Conservation (phyloP, 106 monocot genomes). For the Hemerocallis citrina region DNA sequence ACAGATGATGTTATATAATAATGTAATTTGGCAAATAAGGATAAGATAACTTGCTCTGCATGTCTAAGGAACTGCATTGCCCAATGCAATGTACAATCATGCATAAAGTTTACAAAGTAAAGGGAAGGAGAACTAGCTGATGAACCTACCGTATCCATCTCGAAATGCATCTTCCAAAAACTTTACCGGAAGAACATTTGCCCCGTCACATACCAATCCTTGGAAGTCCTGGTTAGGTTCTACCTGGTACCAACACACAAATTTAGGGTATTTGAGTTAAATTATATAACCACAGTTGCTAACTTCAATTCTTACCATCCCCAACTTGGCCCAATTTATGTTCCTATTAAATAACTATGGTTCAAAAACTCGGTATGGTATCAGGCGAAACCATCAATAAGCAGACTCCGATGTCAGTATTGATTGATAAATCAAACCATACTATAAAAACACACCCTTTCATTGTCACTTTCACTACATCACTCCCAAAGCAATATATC, state of each 20-base stretch:
- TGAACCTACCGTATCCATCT: constrained; percentile 74
- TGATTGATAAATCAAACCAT: too few species aligned
- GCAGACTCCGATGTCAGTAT: too few species aligned
- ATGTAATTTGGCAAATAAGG: background rate
- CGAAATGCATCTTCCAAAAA: constrained; percentile 91
- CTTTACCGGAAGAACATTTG: constrained; percentile 86
- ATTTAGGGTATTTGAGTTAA: constrained; percentile 16
- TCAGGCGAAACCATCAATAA: too few species aligned
- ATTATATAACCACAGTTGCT: background rate
- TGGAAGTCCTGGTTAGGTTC: constrained; percentile 98
- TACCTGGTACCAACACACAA: constrained; percentile 41
- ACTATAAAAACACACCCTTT: too few species aligned
- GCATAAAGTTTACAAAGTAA: background rate
- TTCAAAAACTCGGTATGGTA: too few species aligned
- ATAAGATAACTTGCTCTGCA: background rate
- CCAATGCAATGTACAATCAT: background rate
- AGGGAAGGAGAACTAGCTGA: constrained; percentile 3
- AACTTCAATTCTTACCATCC: too few species aligned
- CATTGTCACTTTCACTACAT: too few species aligned
- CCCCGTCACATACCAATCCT: constrained; percentile 92
- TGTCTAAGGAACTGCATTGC: background rate
- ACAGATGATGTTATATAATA: background rate
- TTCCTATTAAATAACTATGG: too few species aligned
- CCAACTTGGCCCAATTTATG: too few species aligned
- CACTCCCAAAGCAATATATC: too few species aligned